Percentiles rank a stretch among this genome's conserved stretches.
phyloP scores from a whole-genome alignment of 2,329 filamentous ascomycete genomes.

The Microsporum audouinii region DNA sequence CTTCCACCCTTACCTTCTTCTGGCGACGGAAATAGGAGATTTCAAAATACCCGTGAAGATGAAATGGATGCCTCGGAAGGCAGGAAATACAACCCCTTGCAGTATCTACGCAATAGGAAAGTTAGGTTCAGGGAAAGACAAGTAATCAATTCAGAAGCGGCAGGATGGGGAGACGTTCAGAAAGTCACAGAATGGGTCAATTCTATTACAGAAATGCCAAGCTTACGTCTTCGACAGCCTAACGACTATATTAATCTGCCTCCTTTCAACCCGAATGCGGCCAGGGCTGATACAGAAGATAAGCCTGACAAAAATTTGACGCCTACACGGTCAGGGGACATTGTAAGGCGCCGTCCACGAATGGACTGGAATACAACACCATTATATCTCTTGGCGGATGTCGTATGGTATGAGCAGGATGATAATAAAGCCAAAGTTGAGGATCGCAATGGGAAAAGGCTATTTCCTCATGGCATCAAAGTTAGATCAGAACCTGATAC shows the following conservation, averaged over 20 bases:
- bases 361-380: conserved; percentile 78
- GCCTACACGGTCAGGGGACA: conserved; percentile 28
- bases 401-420: conserved; percentile 77
- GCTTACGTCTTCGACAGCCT: conserved; percentile 34
- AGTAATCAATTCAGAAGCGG: conserved; percentile 58
- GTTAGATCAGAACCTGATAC: conserved; percentile 10
- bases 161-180: conserved; percentile 64
- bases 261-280: conserved; percentile 25
- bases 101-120: conserved; percentile 84
- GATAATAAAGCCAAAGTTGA: conserved; percentile 72
- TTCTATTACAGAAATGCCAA: conserved; percentile 45
- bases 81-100: conserved; percentile 77
- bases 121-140: conserved; percentile 67
- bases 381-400: conserved; percentile 76
- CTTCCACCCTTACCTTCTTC: conserved; percentile 53
- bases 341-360: conserved; percentile 57
- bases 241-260: conserved; percentile 38
- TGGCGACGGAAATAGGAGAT: not conserved
- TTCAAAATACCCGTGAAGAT: conserved; percentile 16
- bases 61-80: conserved; percentile 35
- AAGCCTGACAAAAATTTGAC: not conserved
- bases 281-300: not conserved
- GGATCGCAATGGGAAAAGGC: conserved; percentile 61
- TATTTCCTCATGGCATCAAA: conserved; percentile 40
- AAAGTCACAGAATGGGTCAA: conserved; percentile 69